Evolutionary conservation across 1,284 basidiomycete species (phyloP).

Genomic region (Leccinum variabile): DNA sequence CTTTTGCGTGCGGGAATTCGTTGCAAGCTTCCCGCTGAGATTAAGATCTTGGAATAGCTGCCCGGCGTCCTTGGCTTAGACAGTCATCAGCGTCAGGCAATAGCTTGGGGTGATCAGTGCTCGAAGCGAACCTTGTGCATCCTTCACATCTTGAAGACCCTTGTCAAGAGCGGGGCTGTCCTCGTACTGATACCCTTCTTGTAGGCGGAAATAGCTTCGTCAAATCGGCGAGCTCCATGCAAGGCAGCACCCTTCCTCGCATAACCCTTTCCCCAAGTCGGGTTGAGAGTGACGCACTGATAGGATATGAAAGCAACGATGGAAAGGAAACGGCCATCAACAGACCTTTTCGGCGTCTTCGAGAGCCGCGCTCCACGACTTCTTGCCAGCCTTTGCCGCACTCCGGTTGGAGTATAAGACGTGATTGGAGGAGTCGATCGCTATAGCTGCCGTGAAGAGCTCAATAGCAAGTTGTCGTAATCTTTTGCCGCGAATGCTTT

Average conservation of each 20-base stretch:
- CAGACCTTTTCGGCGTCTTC: constrained; percentile 87
- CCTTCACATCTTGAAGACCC: constrained; percentile 84
- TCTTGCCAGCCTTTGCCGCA: constrained; percentile 85
- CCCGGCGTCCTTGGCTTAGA: constrained; percentile 41
- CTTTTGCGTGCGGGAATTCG: constrained; percentile 84
- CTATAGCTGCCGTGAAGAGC: constrained; percentile 86
- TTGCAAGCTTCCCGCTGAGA: constrained; percentile 78
- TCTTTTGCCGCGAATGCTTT: constrained; percentile 94
- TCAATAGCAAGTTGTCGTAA: constrained; percentile 83
- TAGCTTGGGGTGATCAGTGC: background rate
- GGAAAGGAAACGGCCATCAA: constrained; percentile 23
- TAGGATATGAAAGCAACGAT: constrained; percentile 5
- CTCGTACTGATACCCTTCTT: constrained; percentile 82
- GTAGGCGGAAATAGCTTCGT: constrained; percentile 83
- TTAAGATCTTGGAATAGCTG: constrained; percentile 85
- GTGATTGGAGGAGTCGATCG: constrained; percentile 79
- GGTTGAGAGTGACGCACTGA: constrained; percentile 76
- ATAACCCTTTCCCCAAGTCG: constrained; percentile 90
- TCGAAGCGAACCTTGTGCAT: constrained; percentile 62
- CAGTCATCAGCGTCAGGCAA: constrained; percentile 6
- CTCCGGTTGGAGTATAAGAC: constrained; percentile 94
- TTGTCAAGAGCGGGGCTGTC: constrained; percentile 81
- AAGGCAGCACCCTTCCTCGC: constrained; percentile 94
- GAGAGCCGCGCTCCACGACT: constrained; percentile 75
- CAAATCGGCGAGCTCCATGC: constrained; percentile 79